Conservation (phyloP, 2,329 filamentous ascomycete genomes). For the Clarireedia sp. region DNA sequence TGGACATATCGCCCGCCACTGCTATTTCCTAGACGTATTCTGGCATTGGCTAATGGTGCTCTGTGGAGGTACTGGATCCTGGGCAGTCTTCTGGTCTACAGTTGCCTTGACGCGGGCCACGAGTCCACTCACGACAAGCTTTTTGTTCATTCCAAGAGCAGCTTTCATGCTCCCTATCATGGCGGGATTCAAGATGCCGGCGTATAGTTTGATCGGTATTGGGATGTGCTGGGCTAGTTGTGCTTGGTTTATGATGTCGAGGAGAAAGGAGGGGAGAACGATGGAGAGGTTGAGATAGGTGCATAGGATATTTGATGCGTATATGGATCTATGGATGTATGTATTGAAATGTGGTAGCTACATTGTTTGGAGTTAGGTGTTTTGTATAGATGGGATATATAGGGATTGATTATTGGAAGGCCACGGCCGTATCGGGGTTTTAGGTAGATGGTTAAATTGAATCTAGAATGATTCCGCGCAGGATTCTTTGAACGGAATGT, state of each 20-base stretch:
- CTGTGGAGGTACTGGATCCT: conserved; percentile 39
- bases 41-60: conserved; percentile 48
- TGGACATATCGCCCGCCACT: conserved; percentile 40
- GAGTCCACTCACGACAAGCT: conserved; percentile 41
- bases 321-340: too few relatives aligned
- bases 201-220: conserved; percentile 44
- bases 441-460: too few relatives aligned
- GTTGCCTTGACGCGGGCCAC: conserved; percentile 42
- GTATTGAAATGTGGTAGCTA: too few relatives aligned
- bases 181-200: conserved; percentile 39
- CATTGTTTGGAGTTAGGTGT: too few relatives aligned
- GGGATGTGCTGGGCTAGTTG: conserved; percentile 42
- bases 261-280: conserved; percentile 32
- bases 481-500: too few relatives aligned
- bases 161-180: conserved; percentile 42
- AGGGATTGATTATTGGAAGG: too few relatives aligned
- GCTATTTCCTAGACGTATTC: conserved; percentile 46
- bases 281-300: background rate
- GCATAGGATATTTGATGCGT: too few relatives aligned
- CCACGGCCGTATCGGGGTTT: too few relatives aligned
- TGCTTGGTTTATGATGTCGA: conserved; percentile 39
- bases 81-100: conserved; percentile 40
- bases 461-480: too few relatives aligned
- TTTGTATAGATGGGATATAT: too few relatives aligned
- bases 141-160: conserved; percentile 40